Conservation (phyloP, 768 basidiomycete species). For the Pulveroboletus sp. region DNA sequence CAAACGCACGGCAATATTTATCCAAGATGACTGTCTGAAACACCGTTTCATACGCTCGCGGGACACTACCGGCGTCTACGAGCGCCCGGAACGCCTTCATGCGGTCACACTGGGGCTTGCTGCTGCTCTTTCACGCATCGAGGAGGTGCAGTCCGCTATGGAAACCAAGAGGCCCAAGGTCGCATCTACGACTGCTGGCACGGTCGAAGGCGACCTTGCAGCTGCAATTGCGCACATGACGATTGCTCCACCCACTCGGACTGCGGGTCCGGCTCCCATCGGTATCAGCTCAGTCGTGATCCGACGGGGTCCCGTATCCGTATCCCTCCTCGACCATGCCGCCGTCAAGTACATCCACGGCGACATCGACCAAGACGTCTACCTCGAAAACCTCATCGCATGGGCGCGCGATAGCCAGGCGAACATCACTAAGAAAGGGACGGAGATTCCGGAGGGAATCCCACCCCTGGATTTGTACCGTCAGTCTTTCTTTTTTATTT, state of each 20-base stretch:
- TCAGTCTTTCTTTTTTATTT: constrained; percentile 32
- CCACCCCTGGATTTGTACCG: constrained; percentile 82
- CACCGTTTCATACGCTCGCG: background rate
- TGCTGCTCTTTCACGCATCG: constrained; percentile 70
- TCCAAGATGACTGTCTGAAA: constrained; percentile 70
- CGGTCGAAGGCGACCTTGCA: constrained; percentile 45
- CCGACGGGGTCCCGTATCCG: constrained; percentile 37
- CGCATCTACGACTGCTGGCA: constrained; percentile 8
- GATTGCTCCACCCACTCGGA: constrained; percentile 20
- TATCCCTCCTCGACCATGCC: constrained; percentile 48
- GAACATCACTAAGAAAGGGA: constrained; percentile 55
- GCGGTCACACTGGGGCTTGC: constrained; percentile 82
- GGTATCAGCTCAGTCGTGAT: constrained; percentile 37
- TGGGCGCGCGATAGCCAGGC: constrained; percentile 59
- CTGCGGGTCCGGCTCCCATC: background rate
- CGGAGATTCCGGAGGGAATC: constrained; percentile 70
- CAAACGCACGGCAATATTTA: constrained; percentile 32
- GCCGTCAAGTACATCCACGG: constrained; percentile 76
- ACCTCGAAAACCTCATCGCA: constrained; percentile 58
- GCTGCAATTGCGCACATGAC: constrained; percentile 44
- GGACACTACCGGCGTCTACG: constrained; percentile 65
- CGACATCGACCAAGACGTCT: constrained; percentile 56
- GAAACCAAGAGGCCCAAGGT: background rate
- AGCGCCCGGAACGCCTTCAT: constrained; percentile 83
- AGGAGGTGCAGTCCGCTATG: constrained; percentile 28